phyloP scores from a whole-genome alignment of 495 filamentous ascomycete genomes.

The Penicilliopsis zonata region DNA sequence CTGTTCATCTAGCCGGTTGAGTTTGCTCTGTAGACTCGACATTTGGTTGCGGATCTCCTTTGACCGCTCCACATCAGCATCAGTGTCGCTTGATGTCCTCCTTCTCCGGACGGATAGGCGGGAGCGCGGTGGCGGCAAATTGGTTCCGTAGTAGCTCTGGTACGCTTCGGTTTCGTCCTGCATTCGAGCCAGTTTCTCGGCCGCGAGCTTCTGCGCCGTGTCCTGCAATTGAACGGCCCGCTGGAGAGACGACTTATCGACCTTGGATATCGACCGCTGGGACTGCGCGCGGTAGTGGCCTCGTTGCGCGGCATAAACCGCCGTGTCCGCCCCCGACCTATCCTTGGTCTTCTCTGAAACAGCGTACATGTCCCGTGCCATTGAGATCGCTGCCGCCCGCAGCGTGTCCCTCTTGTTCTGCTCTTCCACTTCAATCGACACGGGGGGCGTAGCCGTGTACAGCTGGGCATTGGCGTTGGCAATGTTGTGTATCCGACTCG shows the following conservation, averaged over 20 bases:
- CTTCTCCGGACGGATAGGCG: conserved; percentile 47
- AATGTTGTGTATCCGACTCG: conserved; percentile 42
- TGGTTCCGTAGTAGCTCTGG: conserved; percentile 63
- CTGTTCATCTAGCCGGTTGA: conserved; percentile 59
- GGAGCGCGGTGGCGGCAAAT: conserved; percentile 30
- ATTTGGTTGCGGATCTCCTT: conserved; percentile 69
- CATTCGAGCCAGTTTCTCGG: conserved; percentile 70
- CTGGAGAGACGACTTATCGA: conserved; percentile 16
- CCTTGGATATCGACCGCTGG: conserved; percentile 20
- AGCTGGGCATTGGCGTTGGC: conserved; percentile 44
- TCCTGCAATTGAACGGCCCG: conserved; percentile 61
- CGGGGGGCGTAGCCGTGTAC: conserved; percentile 64
- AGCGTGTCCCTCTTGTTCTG: conserved; percentile 55
- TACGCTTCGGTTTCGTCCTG: conserved; percentile 58
- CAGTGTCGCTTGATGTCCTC: conserved; percentile 59
- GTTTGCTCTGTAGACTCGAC: conserved; percentile 55
- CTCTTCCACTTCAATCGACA: conserved; percentile 61
- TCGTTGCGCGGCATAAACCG: conserved; percentile 23
- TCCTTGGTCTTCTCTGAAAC: conserved; percentile 39
- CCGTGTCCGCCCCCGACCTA: conserved; percentile 12
- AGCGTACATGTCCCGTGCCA: conserved; percentile 78
- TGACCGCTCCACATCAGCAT: conserved; percentile 53
- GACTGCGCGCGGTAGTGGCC: conserved; percentile 26
- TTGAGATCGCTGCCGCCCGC: conserved; percentile 70
- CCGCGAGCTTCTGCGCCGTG: conserved; percentile 70